Base-by-base conservation (phyloP, 2,329 filamentous ascomycete species). In the Zasmidium angulare region DNA sequence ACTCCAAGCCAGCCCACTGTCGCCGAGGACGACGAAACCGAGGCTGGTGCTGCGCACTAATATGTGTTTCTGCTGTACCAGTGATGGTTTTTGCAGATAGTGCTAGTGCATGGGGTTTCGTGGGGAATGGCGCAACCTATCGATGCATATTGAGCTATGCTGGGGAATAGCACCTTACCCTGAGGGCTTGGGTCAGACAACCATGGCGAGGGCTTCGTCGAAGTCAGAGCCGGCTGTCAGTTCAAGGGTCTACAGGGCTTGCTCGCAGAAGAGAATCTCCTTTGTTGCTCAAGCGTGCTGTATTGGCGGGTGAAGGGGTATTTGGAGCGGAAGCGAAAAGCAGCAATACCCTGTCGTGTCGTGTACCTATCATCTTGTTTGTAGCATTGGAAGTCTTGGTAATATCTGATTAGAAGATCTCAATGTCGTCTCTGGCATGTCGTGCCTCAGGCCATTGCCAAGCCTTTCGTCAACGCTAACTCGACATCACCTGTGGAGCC, bases 271-370 rank as follows among this genome's bases (percentile, higher is more conserved):
- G 49, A 53, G 43, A 46, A 46, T 57, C 60, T 65, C 57, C 53
- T 58, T 61, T 63, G 59, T 63, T 60, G 53, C 50, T 61, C 55
- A 48, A 56, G 54, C 53, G 58, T 58, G 56, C 51, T 54, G 46
- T 46, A 49, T 49, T 47, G 49, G 53, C 50, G 51, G 50, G 60
- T 56, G 56, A 56, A 48, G 47, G 63, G 51, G 57, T 55, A 52
- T 53, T 57, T 52, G 53, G 48, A 43, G 46, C 46, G 50, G 50
- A 60, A 50, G 58, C 61, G 59, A 58, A 66, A 65, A 56, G 62
- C 62, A 66, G 59, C 58, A 64, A 64, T 66, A 64, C 63, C 63
- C 62, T 56, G 60, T 53, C 56, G 58, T 63, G 63, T 63, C 56
- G 58, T 63, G 63, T 63, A 63, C 48, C 63, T 62, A 65, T 51